Base-by-base conservation (phyloP, 2,329 filamentous ascomycete genomes). In the Beauveria brongniartii region DNA sequence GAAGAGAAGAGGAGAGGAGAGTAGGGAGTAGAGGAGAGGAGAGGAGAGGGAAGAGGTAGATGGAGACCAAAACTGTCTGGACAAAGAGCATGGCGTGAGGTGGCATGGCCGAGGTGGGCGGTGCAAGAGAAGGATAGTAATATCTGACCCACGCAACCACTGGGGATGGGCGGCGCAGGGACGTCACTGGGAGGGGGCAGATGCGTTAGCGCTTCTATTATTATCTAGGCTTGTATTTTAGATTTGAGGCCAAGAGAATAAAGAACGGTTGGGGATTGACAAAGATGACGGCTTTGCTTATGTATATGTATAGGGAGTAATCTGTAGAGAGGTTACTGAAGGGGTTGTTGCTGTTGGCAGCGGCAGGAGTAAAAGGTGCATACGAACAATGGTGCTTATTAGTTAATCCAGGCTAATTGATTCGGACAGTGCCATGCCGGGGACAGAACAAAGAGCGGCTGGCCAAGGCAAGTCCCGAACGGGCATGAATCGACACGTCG, bases 101-200 rank as follows among this genome's bases (percentile, higher is more conserved):
- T 43, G 22, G 34, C 55, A 58, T 58, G 46, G 20, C 34, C 46
- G 22, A 51, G 12, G 44, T 26, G 46, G 55, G 55, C 55, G 30
- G 55, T 58, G 55, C 46, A 51, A 14, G 34, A 44, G 34, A 18
- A 26, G 55, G 55, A 51, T 24, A 58, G 55, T 58, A 58, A 58
- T 58, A 58, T 51, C 40, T 55, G 37, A 46, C 53, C 40, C 51
- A 37, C 40, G 40, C 37, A 44, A 30, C 34, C 12, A 37, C 34
- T 37, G 34, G 34, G 34, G 34, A 12, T 37, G 40, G 14, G 37
- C 40, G 51, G 51, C 20, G 24, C n/a, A 22, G 30, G 30, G 26
- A 28, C 24, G 24, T 16, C 30, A 34, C 30, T 34, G 12, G 12
- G 30, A 34, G 30, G 30, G 30, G 30, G 12, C 30, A 34, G 12